These are phyloP conservation scores for Sechiopsis laciniata DNA, from an alignment of 306 rosid genomes.

Conservation along the genomic window DNA sequence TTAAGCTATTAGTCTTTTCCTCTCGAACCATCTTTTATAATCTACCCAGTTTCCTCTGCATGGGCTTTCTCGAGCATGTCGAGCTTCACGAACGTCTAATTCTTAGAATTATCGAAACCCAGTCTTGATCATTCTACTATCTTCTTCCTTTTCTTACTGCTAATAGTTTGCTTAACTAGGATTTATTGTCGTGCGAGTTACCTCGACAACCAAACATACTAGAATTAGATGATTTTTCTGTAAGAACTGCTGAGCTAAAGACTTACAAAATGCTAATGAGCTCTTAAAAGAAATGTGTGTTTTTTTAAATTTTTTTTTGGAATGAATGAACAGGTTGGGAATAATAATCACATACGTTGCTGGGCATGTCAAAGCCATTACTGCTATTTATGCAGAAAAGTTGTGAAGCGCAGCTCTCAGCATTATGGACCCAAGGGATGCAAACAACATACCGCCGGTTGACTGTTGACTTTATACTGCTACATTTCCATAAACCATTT, in stretches of 20 bases:
- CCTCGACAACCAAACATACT: no score
- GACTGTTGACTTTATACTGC: no score
- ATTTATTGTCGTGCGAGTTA: no score
- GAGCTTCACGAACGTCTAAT: neutral
- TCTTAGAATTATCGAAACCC: neutral
- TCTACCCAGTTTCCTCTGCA: neutral
- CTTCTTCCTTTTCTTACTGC: neutral
- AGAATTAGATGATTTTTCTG: no score
- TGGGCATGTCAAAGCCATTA: slow-evolving; percentile 80
- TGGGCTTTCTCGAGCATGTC: neutral
- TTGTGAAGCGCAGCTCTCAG: slow-evolving; percentile 57
- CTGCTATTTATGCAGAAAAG: slow-evolving; percentile 67
- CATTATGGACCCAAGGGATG: slow-evolving; percentile 86
- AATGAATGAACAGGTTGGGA: slow-evolving; percentile 53
- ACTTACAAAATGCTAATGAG: neutral
- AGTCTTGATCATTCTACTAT: neutral
- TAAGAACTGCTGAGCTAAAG: no score
- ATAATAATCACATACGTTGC: slow-evolving; percentile 79
- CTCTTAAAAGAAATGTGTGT: neutral
- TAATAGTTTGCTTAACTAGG: neutral
- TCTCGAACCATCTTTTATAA: neutral
- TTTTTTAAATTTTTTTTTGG: neutral
- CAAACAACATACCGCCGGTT: slow-evolving; percentile 61
- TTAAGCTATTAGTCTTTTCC: neutral
- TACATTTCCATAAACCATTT: neutral